These are phyloP conservation scores for Favolaschia claudopus DNA, from an alignment of 768 basidiomycete species.

Conservation along the genomic window DNA sequence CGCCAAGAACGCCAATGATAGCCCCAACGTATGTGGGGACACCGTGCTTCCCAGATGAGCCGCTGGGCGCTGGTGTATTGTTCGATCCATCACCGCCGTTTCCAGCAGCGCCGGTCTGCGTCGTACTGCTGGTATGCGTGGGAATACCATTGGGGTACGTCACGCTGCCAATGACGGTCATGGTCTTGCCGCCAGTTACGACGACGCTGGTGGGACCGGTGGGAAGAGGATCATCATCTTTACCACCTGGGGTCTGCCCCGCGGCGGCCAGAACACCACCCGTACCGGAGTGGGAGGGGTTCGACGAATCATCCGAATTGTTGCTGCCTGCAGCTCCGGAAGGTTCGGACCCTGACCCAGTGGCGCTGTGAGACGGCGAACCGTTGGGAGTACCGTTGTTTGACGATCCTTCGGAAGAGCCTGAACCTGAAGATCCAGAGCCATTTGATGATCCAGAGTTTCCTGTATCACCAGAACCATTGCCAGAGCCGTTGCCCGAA, in stretches of 20 bases:
- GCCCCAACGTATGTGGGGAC: constrained; percentile 2
- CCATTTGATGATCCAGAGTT: no score
- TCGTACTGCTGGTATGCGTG: constrained; percentile 4
- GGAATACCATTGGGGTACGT: constrained; percentile 18
- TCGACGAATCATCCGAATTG: no score
- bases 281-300: no score
- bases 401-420: no score
- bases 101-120: not conserved
- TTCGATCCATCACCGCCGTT: constrained; percentile 12
- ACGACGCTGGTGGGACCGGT: constrained; percentile 14
- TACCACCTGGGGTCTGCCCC: not conserved
- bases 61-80: not conserved
- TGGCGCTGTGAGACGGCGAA: no score
- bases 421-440: constrained; percentile 5
- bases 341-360: no score
- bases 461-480: no score
- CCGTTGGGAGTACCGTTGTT: no score
- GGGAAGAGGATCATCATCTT: not conserved
- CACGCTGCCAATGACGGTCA: constrained; percentile 16
- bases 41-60: constrained; percentile 12
- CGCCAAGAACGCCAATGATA: constrained; percentile 11
- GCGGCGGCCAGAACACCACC: constrained; percentile 12
- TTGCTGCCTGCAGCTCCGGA: no score
- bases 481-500: constrained; percentile 8
- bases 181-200: constrained; percentile 19